These are phyloP conservation scores for Sphaerulina musiva DNA, from an alignment of 2,329 filamentous ascomycete species.

Conservation along the genomic window DNA sequence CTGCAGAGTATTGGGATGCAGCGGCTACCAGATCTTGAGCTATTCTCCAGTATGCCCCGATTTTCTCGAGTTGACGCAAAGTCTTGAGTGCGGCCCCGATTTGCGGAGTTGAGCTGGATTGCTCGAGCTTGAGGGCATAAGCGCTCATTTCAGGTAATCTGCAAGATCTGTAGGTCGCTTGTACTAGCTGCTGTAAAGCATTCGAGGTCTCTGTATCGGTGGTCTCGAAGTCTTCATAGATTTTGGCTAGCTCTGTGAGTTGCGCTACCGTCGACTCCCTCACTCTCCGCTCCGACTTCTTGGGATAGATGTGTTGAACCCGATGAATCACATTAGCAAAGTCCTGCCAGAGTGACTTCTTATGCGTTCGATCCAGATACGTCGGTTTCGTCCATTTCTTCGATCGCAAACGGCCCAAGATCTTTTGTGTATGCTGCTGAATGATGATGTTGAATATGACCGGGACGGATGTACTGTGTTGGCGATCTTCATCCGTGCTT, in stretches of 20 bases:
- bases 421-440: slow-evolving; percentile 11
- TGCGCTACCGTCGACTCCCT: background rate
- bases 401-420: slow-evolving; percentile 13
- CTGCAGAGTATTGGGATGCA: background rate
- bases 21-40: slow-evolving; percentile 1
- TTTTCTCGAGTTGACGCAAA: slow-evolving; percentile 14
- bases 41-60: slow-evolving; percentile 14
- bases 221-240: slow-evolving; percentile 6
- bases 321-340: slow-evolving; percentile 12
- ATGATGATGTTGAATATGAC: slow-evolving; percentile 5
- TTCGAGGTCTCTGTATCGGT: background rate
- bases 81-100: slow-evolving; percentile 14
- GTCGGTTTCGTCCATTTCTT: slow-evolving; percentile 11
- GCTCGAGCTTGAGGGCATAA: slow-evolving; percentile 7
- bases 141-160: background rate
- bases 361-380: slow-evolving; percentile 13
- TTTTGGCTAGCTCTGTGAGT: background rate
- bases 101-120: slow-evolving; percentile 10
- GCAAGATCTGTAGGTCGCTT: slow-evolving; percentile 7
- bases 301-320: slow-evolving; percentile 11
- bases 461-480: background rate
- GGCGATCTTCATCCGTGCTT: background rate
- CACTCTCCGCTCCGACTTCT: slow-evolving; percentile 3
- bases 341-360: slow-evolving; percentile 12
- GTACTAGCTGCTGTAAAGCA: slow-evolving; percentile 2